phyloP scores from a whole-genome alignment of 2,329 filamentous ascomycete genomes.

The Ceratocystis colombiana region DNA sequence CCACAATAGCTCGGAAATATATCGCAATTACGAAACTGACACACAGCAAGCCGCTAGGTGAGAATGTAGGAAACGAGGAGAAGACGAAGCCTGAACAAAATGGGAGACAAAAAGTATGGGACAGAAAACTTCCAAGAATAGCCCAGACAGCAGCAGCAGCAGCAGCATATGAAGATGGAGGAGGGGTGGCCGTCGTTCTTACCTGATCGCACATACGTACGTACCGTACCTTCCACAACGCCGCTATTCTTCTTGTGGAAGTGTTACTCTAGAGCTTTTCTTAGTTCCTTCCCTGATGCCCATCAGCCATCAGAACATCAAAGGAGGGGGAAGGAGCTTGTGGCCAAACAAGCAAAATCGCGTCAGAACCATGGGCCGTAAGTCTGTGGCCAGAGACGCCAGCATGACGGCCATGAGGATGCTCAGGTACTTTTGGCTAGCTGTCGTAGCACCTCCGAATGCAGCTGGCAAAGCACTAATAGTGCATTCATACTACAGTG shows the following conservation, averaged over 20 bases:
- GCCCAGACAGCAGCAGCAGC: neutral
- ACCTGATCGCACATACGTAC: too few relatives aligned
- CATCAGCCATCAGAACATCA: neutral
- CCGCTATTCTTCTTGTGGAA: neutral
- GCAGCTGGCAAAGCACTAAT: neutral
- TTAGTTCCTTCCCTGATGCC: neutral
- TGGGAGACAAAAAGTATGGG: neutral
- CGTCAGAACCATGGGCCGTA: neutral
- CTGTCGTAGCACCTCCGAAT: neutral
- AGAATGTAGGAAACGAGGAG: neutral
- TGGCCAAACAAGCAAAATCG: constrained; percentile 1
- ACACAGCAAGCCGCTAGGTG: neutral
- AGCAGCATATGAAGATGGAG: neutral
- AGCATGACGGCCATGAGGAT: neutral
- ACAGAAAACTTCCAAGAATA: neutral
- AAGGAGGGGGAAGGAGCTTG: neutral
- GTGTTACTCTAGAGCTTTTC: constrained; percentile 1
- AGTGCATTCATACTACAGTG: constrained; percentile 10
- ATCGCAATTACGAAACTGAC: neutral
- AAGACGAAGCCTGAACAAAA: neutral
- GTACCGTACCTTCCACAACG: too few relatives aligned
- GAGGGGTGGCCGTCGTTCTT: neutral
- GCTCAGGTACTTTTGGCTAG: neutral
- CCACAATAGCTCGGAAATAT: neutral
- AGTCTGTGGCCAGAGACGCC: neutral